Base-by-base conservation (phyloP, 371 early-diverging fungal species). In the Mortierella sp. region DNA sequence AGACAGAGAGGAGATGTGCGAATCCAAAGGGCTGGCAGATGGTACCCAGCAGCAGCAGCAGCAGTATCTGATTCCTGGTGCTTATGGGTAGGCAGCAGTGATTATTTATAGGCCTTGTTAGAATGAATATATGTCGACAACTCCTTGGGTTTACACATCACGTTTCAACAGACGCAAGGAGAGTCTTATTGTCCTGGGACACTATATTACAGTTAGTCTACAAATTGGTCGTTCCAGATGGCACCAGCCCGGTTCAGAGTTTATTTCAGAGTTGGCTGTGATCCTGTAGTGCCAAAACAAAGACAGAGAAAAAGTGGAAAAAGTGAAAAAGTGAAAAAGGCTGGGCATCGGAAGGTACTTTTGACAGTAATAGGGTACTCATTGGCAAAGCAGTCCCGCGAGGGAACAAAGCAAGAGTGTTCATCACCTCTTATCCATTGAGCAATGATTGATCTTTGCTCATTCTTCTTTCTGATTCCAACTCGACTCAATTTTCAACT, bases 101-200 rank as follows among this genome's bases (percentile, higher is more conserved):
- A 54, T 54, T 26, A 54, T 22, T 22, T 22, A 26, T 54, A 54
- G 22, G 26, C 26, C 14, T 16, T 49, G n/a, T 49, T 18, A 18
- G 51, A 6, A 51, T 51, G 14, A 20, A 28, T 32, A 52, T 30
- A 54, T 28, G 16, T 52, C 20, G 24, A 37, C 6, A 24, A 54
- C 51, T 51, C 51, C 51, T 51, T 51, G 14, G 18, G 9, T 9
- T 40, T 11, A 14, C 14, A 1, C 3, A 40, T 45, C 64, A 32
- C 64, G 64, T 63, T 63, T 63, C 64, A 63, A 63, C 26, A 22
- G 26, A 20, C 49, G 64, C 64, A 63, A 30, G 62, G 62, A 62
- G 62, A 37, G 26, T 32, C 32, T 30, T 30, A 30, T 30, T 30
- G 30, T 30, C 30, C 30, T 30, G 4, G 30, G 30, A 30, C 30